phyloP scores from a whole-genome alignment of 371 early-diverging fungal genomes.

The Actinomortierella wolfii region DNA sequence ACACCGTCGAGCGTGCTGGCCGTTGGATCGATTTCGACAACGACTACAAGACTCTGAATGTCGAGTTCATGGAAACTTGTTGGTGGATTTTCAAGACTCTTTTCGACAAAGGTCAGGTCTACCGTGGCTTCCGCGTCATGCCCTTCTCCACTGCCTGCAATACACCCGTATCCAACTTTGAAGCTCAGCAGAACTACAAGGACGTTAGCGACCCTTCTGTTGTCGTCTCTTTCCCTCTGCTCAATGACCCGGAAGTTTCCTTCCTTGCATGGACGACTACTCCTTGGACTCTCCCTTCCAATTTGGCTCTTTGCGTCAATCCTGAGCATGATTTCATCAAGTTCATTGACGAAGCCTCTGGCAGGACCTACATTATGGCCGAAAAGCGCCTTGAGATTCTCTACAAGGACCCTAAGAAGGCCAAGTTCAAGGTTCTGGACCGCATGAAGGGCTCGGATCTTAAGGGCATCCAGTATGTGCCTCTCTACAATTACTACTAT shows the following conservation, averaged over 20 bases:
- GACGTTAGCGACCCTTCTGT: constrained; percentile 98
- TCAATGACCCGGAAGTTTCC: constrained; percentile 77
- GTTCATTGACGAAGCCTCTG: constrained; percentile 86
- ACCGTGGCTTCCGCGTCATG: constrained; percentile 98
- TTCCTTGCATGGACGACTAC: constrained; percentile 99
- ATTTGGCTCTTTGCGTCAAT: constrained; percentile 95
- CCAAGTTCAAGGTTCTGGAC: constrained; percentile 86
- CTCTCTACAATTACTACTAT: constrained; percentile 91
- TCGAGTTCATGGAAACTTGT: constrained; percentile 97
- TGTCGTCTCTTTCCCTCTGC: constrained; percentile 95
- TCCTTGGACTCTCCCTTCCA: constrained; percentile 99
- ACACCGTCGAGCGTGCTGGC: constrained; percentile 97
- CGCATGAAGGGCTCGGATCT: constrained; percentile 86
- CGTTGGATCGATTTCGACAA: constrained; percentile 99
- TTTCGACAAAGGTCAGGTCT: constrained; percentile 96
- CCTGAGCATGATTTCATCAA: constrained; percentile 96
- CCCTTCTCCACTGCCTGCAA: constrained; percentile 98
- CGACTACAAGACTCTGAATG: constrained; percentile 99
- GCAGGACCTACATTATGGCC: constrained; percentile 83
- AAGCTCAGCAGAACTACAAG: constrained; percentile 99
- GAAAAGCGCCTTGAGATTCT: constrained; percentile 84
- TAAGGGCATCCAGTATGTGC: constrained; percentile 91
- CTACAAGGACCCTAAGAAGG: constrained; percentile 96
- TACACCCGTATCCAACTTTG: constrained; percentile 99
- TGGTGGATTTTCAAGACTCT: constrained; percentile 99